A percentile compares a stretch with the other conserved stretches of the same genome.
Evolutionary conservation across 2,329 filamentous ascomycete species (phyloP).

Genomic region (Hymenoscyphus repandus): DNA sequence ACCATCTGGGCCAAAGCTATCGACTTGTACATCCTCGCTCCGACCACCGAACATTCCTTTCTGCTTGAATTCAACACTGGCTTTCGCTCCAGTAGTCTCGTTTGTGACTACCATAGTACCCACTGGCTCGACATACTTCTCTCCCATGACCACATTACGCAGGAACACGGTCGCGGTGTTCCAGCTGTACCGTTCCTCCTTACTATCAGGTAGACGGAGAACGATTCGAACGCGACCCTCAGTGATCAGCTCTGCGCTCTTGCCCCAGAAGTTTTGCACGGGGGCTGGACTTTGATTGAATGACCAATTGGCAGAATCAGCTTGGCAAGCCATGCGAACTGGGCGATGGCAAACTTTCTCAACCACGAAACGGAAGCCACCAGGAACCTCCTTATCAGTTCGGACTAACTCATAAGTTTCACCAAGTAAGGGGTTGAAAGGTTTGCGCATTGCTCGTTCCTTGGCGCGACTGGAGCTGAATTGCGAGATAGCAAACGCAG

Average conservation of each 20-base stretch:
- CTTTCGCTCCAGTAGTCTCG: slow-evolving; percentile 78
- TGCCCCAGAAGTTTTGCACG: slow-evolving; percentile 97
- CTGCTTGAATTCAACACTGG: slow-evolving; percentile 83
- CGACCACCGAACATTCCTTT: slow-evolving; percentile 97
- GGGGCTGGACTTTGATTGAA: slow-evolving; percentile 83
- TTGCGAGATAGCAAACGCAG: slow-evolving; percentile 84
- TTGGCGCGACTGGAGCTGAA: slow-evolving; percentile 79
- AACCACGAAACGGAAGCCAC: slow-evolving; percentile 82
- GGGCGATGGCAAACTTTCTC: slow-evolving; percentile 95
- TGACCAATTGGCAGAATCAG: slow-evolving; percentile 80
- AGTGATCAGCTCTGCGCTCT: slow-evolving; percentile 88
- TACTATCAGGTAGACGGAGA: slow-evolving; percentile 59
- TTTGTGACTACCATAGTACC: slow-evolving; percentile 82
- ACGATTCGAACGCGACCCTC: slow-evolving; percentile 80
- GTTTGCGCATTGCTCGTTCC: slow-evolving; percentile 89
- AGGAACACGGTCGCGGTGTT: slow-evolving; percentile 83
- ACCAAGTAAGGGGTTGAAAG: slow-evolving; percentile 93
- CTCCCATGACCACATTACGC: slow-evolving; percentile 92
- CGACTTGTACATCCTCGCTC: slow-evolving; percentile 80
- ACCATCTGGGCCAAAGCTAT: slow-evolving; percentile 64
- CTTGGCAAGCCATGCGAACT: slow-evolving; percentile 88
- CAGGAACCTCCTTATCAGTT: slow-evolving; percentile 65
- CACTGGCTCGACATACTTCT: slow-evolving; percentile 96
- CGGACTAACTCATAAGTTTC: slow-evolving; percentile 93
- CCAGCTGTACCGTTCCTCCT: slow-evolving; percentile 84